A percentile compares a stretch with the other conserved stretches of the same genome.
phyloP scores from a whole-genome alignment of 345 rosid species.

The Citrus australasica region DNA sequence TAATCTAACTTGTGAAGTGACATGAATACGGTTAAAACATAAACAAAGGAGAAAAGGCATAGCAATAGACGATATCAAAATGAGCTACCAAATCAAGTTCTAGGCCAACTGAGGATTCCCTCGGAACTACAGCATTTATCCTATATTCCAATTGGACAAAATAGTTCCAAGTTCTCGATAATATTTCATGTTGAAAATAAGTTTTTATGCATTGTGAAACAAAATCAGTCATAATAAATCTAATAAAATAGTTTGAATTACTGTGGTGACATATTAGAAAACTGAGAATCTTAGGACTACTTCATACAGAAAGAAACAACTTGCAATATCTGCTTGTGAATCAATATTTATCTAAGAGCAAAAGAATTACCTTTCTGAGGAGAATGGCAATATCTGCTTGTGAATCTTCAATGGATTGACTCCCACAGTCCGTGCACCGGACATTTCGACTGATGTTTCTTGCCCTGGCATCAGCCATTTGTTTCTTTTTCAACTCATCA shows the following conservation, averaged over 20 bases:
- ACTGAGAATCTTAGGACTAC: neutral
- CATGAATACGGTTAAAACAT: neutral
- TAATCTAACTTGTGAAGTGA: neutral
- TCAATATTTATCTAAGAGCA: conserved; percentile 3
- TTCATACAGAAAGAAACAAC: neutral
- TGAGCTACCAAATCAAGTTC: neutral
- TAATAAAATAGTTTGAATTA: neutral
- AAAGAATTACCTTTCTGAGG: conserved; percentile 65
- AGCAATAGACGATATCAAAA: neutral
- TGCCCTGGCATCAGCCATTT: conserved; percentile 75
- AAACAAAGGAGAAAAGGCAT: neutral
- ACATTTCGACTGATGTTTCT: conserved; percentile 92
- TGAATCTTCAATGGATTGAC: conserved; percentile 98
- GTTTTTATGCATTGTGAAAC: neutral
- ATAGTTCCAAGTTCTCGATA: neutral
- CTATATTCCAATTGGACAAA: neutral
- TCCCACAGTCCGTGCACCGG: conserved; percentile 95
- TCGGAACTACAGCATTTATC: neutral
- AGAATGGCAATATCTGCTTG: conserved; percentile 95
- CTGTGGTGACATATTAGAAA: neutral
- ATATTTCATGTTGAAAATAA: neutral
- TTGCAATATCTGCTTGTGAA: neutral
- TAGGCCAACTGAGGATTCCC: neutral
- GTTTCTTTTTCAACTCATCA: conserved; percentile 60
- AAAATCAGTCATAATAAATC: neutral